phyloP scores from a whole-genome alignment of 179 eudicot species.

The Monotropa hypopitys region DNA sequence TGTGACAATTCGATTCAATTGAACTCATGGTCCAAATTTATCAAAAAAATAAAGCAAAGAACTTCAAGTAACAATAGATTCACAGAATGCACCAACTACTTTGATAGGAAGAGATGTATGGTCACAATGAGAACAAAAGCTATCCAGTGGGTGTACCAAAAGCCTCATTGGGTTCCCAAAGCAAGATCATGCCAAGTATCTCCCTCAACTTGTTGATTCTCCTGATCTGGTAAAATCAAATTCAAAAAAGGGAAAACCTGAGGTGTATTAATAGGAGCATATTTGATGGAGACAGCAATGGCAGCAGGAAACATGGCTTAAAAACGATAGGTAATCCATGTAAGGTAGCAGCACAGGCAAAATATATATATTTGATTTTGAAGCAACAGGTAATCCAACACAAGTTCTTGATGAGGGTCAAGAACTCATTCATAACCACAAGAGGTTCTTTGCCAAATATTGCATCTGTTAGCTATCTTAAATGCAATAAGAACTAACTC shows the following conservation, averaged over 20 bases:
- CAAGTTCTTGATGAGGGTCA: neutral
- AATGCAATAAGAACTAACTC: neutral
- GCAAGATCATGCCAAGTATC: constrained; percentile 76
- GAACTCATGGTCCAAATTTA: neutral
- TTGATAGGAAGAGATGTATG: neutral
- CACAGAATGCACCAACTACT: neutral
- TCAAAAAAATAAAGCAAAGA: neutral
- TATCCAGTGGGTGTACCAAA: neutral
- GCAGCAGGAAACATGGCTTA: neutral
- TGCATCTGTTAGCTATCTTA: neutral
- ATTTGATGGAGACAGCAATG: neutral
- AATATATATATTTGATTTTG: neutral
- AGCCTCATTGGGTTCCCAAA: constrained; percentile 36
- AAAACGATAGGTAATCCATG: neutral
- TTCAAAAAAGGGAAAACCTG: neutral
- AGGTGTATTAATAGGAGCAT: neutral
- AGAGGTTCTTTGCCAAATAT: neutral
- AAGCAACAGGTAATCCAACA: neutral
- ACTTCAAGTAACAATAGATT: neutral
- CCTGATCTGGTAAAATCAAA: constrained; percentile 34
- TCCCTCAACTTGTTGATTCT: constrained; percentile 35
- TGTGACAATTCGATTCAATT: neutral
- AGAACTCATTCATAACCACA: neutral
- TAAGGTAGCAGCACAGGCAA: neutral
- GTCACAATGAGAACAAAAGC: neutral